Evolutionary conservation across 768 basidiomycete species (phyloP).

Genomic region (Lentinula sp.): DNA sequence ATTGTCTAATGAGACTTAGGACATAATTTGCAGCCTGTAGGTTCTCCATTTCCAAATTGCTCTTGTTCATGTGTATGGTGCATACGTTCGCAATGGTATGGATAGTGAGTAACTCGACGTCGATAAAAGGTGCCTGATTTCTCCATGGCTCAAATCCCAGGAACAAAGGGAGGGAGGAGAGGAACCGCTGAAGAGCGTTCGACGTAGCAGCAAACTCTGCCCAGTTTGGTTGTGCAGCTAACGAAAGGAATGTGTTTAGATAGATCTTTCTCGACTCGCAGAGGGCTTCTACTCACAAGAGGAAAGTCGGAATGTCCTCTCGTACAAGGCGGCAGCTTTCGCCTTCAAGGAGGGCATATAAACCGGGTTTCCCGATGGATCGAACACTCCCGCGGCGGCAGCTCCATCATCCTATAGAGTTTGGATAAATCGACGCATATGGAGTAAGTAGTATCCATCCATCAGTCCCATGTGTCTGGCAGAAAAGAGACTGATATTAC

Average conservation of each 20-base stretch:
- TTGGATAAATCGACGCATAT: not conserved
- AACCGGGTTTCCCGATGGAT: conserved; percentile 19
- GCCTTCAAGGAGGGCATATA: conserved; percentile 36
- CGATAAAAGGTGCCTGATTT: conserved; percentile 25
- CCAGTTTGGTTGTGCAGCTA: conserved; percentile 20
- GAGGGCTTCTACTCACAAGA: conserved; percentile 23
- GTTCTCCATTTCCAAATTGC: conserved; percentile 32
- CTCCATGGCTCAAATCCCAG: conserved; percentile 25
- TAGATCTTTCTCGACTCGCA: not conserved
- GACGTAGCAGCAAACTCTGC: conserved; percentile 36
- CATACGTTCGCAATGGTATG: conserved; percentile 46
- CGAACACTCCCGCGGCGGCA: not conserved
- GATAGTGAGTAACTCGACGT: conserved; percentile 37
- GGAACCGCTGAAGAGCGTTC: conserved; percentile 39
- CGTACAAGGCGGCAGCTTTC: conserved; percentile 47
- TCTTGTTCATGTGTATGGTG: conserved; percentile 44
- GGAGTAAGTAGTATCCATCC: not conserved
- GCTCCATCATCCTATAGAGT: conserved; percentile 7
- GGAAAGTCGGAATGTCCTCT: conserved; percentile 41
- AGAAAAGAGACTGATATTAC: conserved; percentile 1
- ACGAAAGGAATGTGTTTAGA: not conserved
- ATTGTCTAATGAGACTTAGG: conserved; percentile 36
- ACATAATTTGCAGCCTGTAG: conserved; percentile 38
- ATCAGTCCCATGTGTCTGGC: not conserved
- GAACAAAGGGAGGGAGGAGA: conserved; percentile 31